Base-by-base conservation (phyloP, 331 rosid genomes). In the Arachis monticola region DNA sequence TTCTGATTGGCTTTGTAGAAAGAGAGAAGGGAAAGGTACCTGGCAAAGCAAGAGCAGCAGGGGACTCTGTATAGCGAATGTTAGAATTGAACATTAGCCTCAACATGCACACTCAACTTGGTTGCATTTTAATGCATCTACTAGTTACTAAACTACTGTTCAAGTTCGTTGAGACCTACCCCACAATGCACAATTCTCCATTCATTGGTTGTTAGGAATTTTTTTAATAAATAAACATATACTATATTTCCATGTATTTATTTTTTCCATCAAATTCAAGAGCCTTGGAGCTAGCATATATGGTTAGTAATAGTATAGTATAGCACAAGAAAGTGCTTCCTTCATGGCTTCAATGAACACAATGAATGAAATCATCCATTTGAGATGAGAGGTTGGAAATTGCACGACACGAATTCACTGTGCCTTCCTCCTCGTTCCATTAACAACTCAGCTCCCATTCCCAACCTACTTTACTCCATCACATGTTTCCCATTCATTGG, bases 11-110 rank as follows among this genome's bases (percentile, higher is more conserved):
- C 68, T 70, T 77, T 84, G 7, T 80, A 92, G 99, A 94, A 91
- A 83, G 99, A 94, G 86, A 85, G 99, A 77, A 83, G 99, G 88
- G 99, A 91, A 86, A 87, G 96, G 84, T 94, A 94, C 64, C 97
- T 91, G n/a, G 99, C 99, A 6, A 85, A 80, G 72, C 99, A 91
- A 84, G 88, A 68, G 91, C 86, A 72, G 87, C 86, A 38, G 83
- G 51, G 74, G 97, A 86, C 75, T 89, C 97, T 22, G 87, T 80
- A 81, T 92, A 90, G 81, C 31, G 75, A 32, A 32, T 38, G 81
- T 62, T 72, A 69, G 7, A 32, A 32, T 17, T 17, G 22, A 17
- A 17, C 22, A 17, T 17, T 17, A 17, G 22, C 22, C 22, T 17
- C 22, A 17, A 17, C 22, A 17, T 17, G 22, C 22, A 17, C 22